These are phyloP conservation scores for Ceratobasidium sp. DNA, from an alignment of 1,284 basidiomycete species.

Conservation along the genomic window DNA sequence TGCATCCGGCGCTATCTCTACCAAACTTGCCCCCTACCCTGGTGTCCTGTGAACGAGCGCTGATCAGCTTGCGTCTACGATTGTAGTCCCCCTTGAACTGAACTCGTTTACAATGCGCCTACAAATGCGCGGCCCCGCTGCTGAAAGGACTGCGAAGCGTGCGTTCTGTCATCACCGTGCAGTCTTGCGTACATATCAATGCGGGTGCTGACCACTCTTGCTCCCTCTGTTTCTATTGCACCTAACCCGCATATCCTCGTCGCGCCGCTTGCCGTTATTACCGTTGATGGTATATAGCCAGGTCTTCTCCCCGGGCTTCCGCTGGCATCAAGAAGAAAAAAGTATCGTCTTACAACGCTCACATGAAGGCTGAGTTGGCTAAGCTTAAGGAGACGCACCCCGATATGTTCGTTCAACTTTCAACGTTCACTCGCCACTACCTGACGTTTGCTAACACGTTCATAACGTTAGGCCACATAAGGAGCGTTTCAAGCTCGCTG, in stretches of 20 bases:
- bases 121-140: no score
- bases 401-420: conserved; percentile 42
- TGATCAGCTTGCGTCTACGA: conserved; percentile 12
- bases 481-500: conserved; percentile 49
- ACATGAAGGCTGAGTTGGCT: conserved; percentile 50
- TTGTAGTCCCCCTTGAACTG: conserved; percentile 24
- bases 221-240: conserved; percentile 3
- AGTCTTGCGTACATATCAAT: conserved; percentile 33
- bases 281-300: conserved; percentile 30
- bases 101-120: conserved; percentile 46
- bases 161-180: conserved; percentile 24
- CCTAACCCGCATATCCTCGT: neutral
- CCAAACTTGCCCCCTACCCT: conserved; percentile 14
- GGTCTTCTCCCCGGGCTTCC: conserved; percentile 46
- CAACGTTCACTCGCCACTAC: no score
- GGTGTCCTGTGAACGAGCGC: conserved; percentile 23
- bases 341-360: conserved; percentile 49
- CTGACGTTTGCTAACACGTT: neutral
- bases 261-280: neutral
- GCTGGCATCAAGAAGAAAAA: conserved; percentile 49
- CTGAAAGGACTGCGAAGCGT: conserved; percentile 50
- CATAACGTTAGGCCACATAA: conserved; percentile 35
- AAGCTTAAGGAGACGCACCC: conserved; percentile 51
- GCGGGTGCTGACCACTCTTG: conserved; percentile 22
- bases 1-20: conserved; percentile 20